Percentiles rank a stretch among this genome's conserved stretches.
Conservation (phyloP, 2,329 filamentous ascomycete species). For the Apiospora pterosperma region DNA sequence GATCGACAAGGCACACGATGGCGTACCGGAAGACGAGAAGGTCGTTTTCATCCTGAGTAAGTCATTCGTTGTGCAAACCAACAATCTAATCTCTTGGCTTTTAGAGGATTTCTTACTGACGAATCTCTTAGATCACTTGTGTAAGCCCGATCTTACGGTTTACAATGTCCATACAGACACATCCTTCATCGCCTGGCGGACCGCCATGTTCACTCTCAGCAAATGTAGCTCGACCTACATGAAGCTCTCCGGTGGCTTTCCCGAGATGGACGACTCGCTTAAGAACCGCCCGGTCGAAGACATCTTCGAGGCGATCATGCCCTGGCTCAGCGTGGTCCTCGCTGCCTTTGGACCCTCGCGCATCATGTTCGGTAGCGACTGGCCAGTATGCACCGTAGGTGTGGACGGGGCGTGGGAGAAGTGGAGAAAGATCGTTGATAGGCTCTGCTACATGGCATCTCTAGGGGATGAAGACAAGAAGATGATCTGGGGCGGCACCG, state of each 20-base stretch:
- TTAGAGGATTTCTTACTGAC: background rate
- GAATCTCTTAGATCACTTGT: conserved; percentile 64
- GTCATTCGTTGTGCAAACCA: conserved; percentile 19
- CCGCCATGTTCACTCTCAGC: conserved; percentile 64
- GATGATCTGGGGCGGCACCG: conserved; percentile 71
- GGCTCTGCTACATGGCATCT: conserved; percentile 60
- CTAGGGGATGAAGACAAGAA: conserved; percentile 59
- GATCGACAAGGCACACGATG: conserved; percentile 63
- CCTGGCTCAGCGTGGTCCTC: conserved; percentile 71
- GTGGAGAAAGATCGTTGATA: conserved; percentile 71
- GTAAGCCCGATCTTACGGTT: conserved; percentile 76
- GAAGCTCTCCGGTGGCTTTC: conserved; percentile 86
- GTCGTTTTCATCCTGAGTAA: conserved; percentile 69
- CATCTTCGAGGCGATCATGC: conserved; percentile 60
- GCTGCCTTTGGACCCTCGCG: conserved; percentile 67
- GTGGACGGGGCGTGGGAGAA: conserved; percentile 62
- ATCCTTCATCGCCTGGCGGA: conserved; percentile 66
- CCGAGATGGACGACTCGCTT: conserved; percentile 65
- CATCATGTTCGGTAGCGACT: conserved; percentile 90
- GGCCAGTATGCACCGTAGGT: conserved; percentile 82
- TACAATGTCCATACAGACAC: conserved; percentile 52
- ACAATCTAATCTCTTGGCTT: background rate
- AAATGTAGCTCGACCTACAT: conserved; percentile 69
- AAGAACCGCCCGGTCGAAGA: conserved; percentile 46
- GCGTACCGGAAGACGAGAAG: conserved; percentile 54